Base-by-base conservation (phyloP, 257 asterid species). In the Voacanga thouarsii region DNA sequence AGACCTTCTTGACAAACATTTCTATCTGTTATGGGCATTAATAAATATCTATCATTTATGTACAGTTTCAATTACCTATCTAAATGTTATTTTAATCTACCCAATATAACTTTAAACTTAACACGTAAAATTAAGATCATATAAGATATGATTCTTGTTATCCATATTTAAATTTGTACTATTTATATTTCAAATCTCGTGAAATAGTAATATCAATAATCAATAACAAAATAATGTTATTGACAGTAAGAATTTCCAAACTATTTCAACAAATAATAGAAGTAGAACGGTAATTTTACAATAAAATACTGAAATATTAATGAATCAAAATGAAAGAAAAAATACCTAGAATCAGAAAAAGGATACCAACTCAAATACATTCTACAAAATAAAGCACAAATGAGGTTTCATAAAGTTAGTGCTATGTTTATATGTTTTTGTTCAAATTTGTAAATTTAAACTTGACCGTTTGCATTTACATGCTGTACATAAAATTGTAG, bases 341-440 rank as follows among this genome's bases (percentile, higher is more conserved):
- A 73, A 73, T 93, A 96, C 99, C 99, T 98, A 96, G 87, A 96
- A 96, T 98, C 99, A 96, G 86, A 96, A 96, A 83, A 96, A 93
- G 15, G 99, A 96, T 75, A 98, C 97, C 50, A 96, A 96, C 89
- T 96, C 99, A 74, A 85, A 87, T 43, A 92, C 88, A 72, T 86
- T 80, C 89, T 86, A 90, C 84, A 83, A 69, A 24, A 76, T 61
- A 61, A 72, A 85, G 56, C 18, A 18, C n/a, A n/a, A n/a, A n/a
- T n/a, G n/a, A n/a, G n/a, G n/a, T n/a, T n/a, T n/a, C n/a, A n/a
- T n/a, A n/a, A n/a, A n/a, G n/a, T n/a, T n/a, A n/a, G n/a, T n/a
- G n/a, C n/a, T n/a, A n/a, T n/a, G n/a, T n/a, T n/a, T n/a, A n/a
- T n/a, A n/a, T n/a, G n/a, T n/a, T n/a, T n/a, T n/a, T n/a, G n/a